Evolutionary conservation across 306 rosid genomes (phyloP).

Genomic region (Vigna unguiculata): DNA sequence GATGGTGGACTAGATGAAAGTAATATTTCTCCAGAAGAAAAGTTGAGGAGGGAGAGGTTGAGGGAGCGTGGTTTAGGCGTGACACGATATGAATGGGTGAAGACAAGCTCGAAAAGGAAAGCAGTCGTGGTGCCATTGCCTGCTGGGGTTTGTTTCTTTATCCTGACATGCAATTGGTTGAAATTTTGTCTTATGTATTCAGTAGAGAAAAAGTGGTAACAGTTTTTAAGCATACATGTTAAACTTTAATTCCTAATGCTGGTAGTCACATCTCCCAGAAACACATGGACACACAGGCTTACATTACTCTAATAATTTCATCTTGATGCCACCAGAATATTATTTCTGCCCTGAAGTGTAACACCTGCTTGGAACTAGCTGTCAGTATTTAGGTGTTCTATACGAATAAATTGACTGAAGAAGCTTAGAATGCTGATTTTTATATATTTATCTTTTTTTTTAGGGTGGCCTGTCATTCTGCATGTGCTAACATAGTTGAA

Average conservation of each 20-base stretch:
- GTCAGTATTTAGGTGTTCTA: slow-evolving; percentile 26
- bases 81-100: slow-evolving; percentile 94
- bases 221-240: slow-evolving; percentile 14
- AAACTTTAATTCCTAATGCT: slow-evolving; percentile 20
- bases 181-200: slow-evolving; percentile 20
- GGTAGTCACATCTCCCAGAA: slow-evolving; percentile 28
- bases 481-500: slow-evolving; percentile 29
- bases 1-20: slow-evolving; percentile 94
- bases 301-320: slow-evolving; percentile 28
- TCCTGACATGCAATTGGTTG: slow-evolving; percentile 29
- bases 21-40: slow-evolving; percentile 86
- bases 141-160: slow-evolving; percentile 78
- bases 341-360: slow-evolving; percentile 29
- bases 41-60: slow-evolving; percentile 94
- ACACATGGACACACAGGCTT: neutral
- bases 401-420: slow-evolving; percentile 28
- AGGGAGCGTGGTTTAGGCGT: slow-evolving; percentile 97
- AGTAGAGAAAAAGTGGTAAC: neutral
- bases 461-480: slow-evolving; percentile 29
- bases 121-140: slow-evolving; percentile 92
- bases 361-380: slow-evolving; percentile 20
- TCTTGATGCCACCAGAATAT: slow-evolving; percentile 24
- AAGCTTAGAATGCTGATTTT: slow-evolving; percentile 38
- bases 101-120: slow-evolving; percentile 68
- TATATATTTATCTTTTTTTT: neutral